Conservation (phyloP, 495 filamentous ascomycete species). For the Tuber calosporum region DNA sequence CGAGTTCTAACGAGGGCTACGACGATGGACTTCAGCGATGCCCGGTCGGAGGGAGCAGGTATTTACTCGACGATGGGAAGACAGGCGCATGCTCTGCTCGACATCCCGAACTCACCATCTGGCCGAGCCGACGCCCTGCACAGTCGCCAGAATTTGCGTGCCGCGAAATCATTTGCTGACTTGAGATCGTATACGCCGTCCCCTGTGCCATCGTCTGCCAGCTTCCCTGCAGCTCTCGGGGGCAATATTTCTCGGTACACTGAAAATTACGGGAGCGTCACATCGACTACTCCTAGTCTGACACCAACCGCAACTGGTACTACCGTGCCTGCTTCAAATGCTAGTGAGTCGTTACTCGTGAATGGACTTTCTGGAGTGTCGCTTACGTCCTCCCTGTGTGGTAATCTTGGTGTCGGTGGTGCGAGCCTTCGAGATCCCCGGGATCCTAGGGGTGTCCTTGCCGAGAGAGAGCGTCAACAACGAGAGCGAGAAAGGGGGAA, state of each 20-base stretch:
- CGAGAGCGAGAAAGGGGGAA: not conserved
- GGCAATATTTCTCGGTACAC: slow-evolving; percentile 60
- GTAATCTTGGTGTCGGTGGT: slow-evolving; percentile 47
- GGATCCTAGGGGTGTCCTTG: slow-evolving; percentile 39
- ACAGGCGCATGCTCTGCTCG: slow-evolving; percentile 68
- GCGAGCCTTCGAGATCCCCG: slow-evolving; percentile 52
- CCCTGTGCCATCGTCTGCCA: slow-evolving; percentile 78
- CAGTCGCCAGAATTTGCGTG: slow-evolving; percentile 69
- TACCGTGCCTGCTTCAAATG: slow-evolving; percentile 49
- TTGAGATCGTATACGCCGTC: slow-evolving; percentile 91
- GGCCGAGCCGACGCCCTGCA: slow-evolving; percentile 50
- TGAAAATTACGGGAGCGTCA: slow-evolving; percentile 55
- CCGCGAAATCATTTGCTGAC: slow-evolving; percentile 94
- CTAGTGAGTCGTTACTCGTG: slow-evolving; percentile 60
- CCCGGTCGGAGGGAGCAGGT: slow-evolving; percentile 60
- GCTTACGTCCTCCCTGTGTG: slow-evolving; percentile 44
- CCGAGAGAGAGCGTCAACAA: slow-evolving; percentile 37
- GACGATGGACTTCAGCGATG: slow-evolving; percentile 96
- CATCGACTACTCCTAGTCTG: slow-evolving; percentile 65
- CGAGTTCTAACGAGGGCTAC: slow-evolving; percentile 84
- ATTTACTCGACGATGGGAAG: slow-evolving; percentile 68
- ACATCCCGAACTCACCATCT: slow-evolving; percentile 75
- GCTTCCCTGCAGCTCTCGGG: slow-evolving; percentile 67
- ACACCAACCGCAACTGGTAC: slow-evolving; percentile 67
- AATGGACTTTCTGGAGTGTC: slow-evolving; percentile 61